These are phyloP conservation scores for Lachnellula suecica DNA, from an alignment of 2,329 filamentous ascomycete species.

Conservation along the genomic window DNA sequence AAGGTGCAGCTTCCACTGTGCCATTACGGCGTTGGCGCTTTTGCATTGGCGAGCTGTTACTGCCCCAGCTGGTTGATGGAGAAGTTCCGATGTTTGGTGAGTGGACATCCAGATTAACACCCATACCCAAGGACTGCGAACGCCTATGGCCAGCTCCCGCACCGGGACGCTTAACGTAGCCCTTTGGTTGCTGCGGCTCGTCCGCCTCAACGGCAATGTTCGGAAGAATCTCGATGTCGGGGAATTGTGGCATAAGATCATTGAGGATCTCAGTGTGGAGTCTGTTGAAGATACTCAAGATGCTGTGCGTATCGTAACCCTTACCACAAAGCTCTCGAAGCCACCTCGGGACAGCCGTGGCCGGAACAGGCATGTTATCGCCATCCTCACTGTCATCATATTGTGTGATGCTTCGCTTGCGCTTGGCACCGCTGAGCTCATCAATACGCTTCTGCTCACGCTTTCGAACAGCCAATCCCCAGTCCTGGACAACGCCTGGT, in stretches of 20 bases:
- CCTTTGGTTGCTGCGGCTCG: slow-evolving; percentile 30
- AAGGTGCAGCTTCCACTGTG: slow-evolving; percentile 1
- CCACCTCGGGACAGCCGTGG: slow-evolving; percentile 35
- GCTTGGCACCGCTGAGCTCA: slow-evolving; percentile 31
- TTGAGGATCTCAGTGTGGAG: slow-evolving; percentile 35
- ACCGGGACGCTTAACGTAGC: slow-evolving; percentile 24
- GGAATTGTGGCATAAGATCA: slow-evolving; percentile 36
- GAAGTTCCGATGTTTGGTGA: slow-evolving; percentile 18
- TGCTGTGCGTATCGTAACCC: slow-evolving; percentile 34
- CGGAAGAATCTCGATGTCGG: slow-evolving; percentile 40
- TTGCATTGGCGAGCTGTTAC: slow-evolving; percentile 10
- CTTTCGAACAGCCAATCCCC: slow-evolving; percentile 63
- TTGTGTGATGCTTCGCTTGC: slow-evolving; percentile 27
- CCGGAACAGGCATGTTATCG: slow-evolving; percentile 22
- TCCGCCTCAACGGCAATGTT: slow-evolving; percentile 31
- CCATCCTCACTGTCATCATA: slow-evolving; percentile 26
- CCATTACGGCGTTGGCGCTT: slow-evolving; percentile 23
- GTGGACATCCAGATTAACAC: slow-evolving; percentile 12
- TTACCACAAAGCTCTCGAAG: slow-evolving; percentile 31
- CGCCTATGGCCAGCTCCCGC: slow-evolving; percentile 26
- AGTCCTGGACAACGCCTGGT: slow-evolving; percentile 52
- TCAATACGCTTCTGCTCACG: slow-evolving; percentile 60
- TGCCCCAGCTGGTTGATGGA: slow-evolving; percentile 16
- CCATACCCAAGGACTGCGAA: slow-evolving; percentile 31
- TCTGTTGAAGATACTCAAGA: slow-evolving; percentile 36